Evolutionary conservation across 2,329 filamentous ascomycete species (phyloP).

Genomic region (Aplosporella prunicola): DNA sequence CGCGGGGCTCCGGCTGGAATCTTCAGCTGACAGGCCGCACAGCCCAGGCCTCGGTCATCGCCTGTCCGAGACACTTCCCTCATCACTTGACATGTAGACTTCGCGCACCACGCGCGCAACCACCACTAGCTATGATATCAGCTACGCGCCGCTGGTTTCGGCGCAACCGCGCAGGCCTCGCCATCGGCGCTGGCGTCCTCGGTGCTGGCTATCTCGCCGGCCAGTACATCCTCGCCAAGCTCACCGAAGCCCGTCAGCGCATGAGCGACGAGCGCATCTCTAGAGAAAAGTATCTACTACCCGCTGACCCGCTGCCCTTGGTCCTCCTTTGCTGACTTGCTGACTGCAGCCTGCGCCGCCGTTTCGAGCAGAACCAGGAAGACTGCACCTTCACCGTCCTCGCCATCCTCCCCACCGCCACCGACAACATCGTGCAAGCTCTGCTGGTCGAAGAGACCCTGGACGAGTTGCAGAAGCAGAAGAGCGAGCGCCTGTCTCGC

Average conservation of each 20-base stretch:
- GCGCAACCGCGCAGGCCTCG: conserved; percentile 82
- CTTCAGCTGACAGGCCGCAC: conserved; percentile 5
- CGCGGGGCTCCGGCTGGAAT: conserved; percentile 4
- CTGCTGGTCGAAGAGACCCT: conserved; percentile 90
- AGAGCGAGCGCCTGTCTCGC: conserved; percentile 59
- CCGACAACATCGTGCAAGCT: conserved; percentile 76
- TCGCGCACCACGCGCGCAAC: background rate
- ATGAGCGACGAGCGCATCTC: conserved; percentile 94
- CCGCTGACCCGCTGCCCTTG: background rate
- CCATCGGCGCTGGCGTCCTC: conserved; percentile 76
- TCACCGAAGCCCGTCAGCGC: conserved; percentile 86
- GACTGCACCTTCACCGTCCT: conserved; percentile 97
- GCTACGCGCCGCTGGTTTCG: conserved; percentile 83
- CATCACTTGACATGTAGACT: conserved; percentile 11
- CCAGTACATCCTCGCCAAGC: conserved; percentile 85
- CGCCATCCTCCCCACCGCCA: conserved; percentile 85
- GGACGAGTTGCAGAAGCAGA: conserved; percentile 88
- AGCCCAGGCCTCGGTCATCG: conserved; percentile 1
- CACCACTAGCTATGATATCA: conserved; percentile 52
- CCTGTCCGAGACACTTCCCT: conserved; percentile 1
- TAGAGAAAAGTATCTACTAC: conserved; percentile 78
- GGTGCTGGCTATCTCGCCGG: conserved; percentile 86
- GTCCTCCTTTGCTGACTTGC: conserved; percentile 11
- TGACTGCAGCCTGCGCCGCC: conserved; percentile 64
- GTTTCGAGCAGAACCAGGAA: conserved; percentile 98